Base-by-base conservation (phyloP, 164 flowering plant genomes). In the Macadamia tetraphylla region DNA sequence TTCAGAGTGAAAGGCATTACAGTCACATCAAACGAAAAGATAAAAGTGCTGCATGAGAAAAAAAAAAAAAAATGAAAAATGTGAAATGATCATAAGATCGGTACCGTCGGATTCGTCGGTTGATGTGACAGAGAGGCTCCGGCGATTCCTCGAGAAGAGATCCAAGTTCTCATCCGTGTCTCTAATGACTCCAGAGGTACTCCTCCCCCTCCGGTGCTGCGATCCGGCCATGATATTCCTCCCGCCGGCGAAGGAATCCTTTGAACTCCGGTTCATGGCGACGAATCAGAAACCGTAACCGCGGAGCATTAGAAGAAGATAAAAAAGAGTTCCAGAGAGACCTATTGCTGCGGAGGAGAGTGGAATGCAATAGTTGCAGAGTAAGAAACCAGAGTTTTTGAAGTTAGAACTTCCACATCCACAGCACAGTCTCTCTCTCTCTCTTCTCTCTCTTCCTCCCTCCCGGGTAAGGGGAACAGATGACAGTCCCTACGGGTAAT, bases 81-180 rank as follows among this genome's bases (percentile, higher is more conserved):
- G 44, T 62, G 35, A 69, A 13, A 7, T 13, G 65, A 62, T 48
- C 35, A 23, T 23, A 23, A 56, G 66, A 69, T 69, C 66, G 43
- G 46, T 70, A 91, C 93, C 91, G 58, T 85, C 85, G 9, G 90
- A 81, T 35, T 87, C 88, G 58, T 87, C 88, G 71, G 88, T 77
- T 15, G 88, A 78, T 6, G 83, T 73, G 3, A 82, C 61, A 53
- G 90, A 80, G 73, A 83, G 82, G 53, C 71, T 76, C 65, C 84
- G 82, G 67, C 90, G 92, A 58, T 79, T 82, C 60, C 72, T 76
- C 69, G 94, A 85, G 87, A 88, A 92, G 83, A 89, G 96, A 82
- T 89, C 88, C 76, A 92, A 70, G 63, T 82, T 84, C 67, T 86
- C 85, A 53, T 84, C 90, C 48, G 82, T 53, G 52, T 78, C 83